A percentile compares a stretch with the other conserved stretches of the same genome.
Evolutionary conservation across 2,329 filamentous ascomycete genomes (phyloP).

Genomic region (Salinomyces thailandicus): DNA sequence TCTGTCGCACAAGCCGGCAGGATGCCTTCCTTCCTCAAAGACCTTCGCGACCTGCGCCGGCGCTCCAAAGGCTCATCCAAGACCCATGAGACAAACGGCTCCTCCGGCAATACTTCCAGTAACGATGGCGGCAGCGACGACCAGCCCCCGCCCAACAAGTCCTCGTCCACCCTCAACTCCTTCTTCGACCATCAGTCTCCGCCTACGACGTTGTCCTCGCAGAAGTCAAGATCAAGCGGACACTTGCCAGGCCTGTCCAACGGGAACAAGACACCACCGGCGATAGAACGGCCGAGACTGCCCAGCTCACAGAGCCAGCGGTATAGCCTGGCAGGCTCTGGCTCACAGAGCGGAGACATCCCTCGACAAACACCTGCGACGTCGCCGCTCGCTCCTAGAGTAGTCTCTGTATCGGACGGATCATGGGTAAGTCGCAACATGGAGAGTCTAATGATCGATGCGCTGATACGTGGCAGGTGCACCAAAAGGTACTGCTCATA

Average conservation of each 20-base stretch:
- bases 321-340: slow-evolving; percentile 43
- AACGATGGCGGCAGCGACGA: slow-evolving; percentile 16
- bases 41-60: slow-evolving; percentile 49
- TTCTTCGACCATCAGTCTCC: slow-evolving; percentile 59
- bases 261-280: slow-evolving; percentile 28
- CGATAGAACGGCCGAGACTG: slow-evolving; percentile 18
- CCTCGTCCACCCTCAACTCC: slow-evolving; percentile 35
- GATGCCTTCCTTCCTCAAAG: slow-evolving; percentile 58
- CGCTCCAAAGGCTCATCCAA: slow-evolving; percentile 66
- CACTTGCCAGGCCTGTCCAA: slow-evolving; percentile 48
- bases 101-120: slow-evolving; percentile 27
- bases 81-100: slow-evolving; percentile 34
- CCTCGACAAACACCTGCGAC: slow-evolving; percentile 28
- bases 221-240: slow-evolving; percentile 48
- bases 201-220: slow-evolving; percentile 58
- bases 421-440: slow-evolving; percentile 56
- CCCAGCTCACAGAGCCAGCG: slow-evolving; percentile 37
- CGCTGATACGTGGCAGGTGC: slow-evolving; percentile 49
- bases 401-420: slow-evolving; percentile 69
- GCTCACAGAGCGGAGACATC: slow-evolving; percentile 14
- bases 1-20: too few relatives aligned
- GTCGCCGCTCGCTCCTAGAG: slow-evolving; percentile 70
- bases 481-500: slow-evolving; percentile 79
- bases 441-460: background rate
- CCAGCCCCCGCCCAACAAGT: slow-evolving; percentile 41